A percentile compares a stretch with the other conserved stretches of the same genome.
phyloP scores from a whole-genome alignment of 2,329 filamentous ascomycete genomes.

The Ophidiomyces ophidiicola region DNA sequence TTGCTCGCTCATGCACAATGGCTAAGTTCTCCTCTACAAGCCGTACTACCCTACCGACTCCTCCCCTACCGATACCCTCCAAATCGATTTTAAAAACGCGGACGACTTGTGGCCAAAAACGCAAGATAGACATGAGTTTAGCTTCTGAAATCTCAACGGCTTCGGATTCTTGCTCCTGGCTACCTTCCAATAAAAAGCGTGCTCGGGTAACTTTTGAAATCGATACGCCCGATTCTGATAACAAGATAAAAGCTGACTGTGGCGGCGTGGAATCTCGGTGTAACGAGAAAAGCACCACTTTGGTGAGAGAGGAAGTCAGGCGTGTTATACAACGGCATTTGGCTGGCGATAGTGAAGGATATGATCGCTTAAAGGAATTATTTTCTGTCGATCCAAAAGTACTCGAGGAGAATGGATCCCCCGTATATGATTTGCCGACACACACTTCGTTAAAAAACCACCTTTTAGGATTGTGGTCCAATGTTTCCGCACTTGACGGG shows the following conservation, averaged over 20 bases:
- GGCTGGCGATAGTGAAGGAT: slow-evolving; percentile 43
- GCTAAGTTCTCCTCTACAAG: slow-evolving; percentile 1
- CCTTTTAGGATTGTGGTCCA: slow-evolving; percentile 46
- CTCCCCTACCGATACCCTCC: slow-evolving; percentile 23
- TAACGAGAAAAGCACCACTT: slow-evolving; percentile 41
- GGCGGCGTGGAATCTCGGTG: background rate
- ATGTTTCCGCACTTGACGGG: slow-evolving; percentile 43
- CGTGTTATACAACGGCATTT: slow-evolving; percentile 44
- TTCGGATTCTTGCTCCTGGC: slow-evolving; percentile 17
- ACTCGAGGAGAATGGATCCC: slow-evolving; percentile 23
- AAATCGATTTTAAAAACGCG: slow-evolving; percentile 20
- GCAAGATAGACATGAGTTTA: slow-evolving; percentile 28
- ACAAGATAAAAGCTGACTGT: background rate
- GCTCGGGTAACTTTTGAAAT: slow-evolving; percentile 24
- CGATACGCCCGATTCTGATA: background rate
- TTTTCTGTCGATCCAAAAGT: slow-evolving; percentile 39
- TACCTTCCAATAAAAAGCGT: slow-evolving; percentile 26
- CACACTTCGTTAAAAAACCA: slow-evolving; percentile 45
- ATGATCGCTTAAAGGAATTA: slow-evolving; percentile 44
- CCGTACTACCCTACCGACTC: background rate
- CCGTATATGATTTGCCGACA: slow-evolving; percentile 37
- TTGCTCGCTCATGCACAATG: too few relatives aligned
- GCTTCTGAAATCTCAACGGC: slow-evolving; percentile 20
- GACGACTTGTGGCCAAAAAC: slow-evolving; percentile 23
- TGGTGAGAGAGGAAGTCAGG: slow-evolving; percentile 51